phyloP scores from a whole-genome alignment of 805 yeast genomes.

The Saccharomycopsis selenospora region DNA sequence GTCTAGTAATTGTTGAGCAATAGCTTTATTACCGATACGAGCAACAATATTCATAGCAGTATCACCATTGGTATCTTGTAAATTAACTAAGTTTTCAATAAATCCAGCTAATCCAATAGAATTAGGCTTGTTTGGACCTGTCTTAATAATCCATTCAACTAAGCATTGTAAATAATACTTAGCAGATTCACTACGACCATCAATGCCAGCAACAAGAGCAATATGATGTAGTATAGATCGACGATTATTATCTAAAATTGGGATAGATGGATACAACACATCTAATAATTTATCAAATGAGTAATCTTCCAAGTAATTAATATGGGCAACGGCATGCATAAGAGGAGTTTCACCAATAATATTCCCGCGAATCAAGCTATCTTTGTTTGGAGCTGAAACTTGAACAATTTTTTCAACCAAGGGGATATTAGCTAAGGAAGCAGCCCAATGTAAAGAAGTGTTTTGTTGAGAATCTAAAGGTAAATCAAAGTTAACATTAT shows the following conservation, averaged over 20 bases:
- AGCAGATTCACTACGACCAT: slow-evolving; percentile 64
- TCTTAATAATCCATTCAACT: slow-evolving; percentile 68
- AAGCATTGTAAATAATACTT: slow-evolving; percentile 66
- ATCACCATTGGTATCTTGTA: slow-evolving; percentile 90
- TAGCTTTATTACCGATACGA: slow-evolving; percentile 71
- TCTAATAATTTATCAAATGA: slow-evolving; percentile 67
- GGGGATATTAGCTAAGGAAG: slow-evolving; percentile 74
- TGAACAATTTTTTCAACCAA: slow-evolving; percentile 64
- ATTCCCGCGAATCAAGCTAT: slow-evolving; percentile 66
- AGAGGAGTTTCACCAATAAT: slow-evolving; percentile 83
- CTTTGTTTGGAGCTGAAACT: slow-evolving; percentile 37
- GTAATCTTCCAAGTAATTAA: slow-evolving; percentile 61
- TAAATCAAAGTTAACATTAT: slow-evolving; percentile 46
- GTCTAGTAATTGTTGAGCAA: slow-evolving; percentile 74
- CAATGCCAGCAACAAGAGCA: slow-evolving; percentile 69
- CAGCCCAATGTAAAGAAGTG: slow-evolving; percentile 92
- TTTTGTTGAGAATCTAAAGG: slow-evolving; percentile 92
- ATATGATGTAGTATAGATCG: slow-evolving; percentile 86
- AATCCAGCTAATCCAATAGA: slow-evolving; percentile 47
- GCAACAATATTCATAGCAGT: slow-evolving; percentile 93
- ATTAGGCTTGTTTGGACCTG: slow-evolving; percentile 31
- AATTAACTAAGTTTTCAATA: slow-evolving; percentile 68
- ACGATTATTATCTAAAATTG: slow-evolving; percentile 57
- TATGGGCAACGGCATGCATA: slow-evolving; percentile 70
- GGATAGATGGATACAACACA: slow-evolving; percentile 66